These are phyloP conservation scores for Parastagonospora avenae DNA, from an alignment of 2,329 filamentous ascomycete genomes.

Conservation along the genomic window DNA sequence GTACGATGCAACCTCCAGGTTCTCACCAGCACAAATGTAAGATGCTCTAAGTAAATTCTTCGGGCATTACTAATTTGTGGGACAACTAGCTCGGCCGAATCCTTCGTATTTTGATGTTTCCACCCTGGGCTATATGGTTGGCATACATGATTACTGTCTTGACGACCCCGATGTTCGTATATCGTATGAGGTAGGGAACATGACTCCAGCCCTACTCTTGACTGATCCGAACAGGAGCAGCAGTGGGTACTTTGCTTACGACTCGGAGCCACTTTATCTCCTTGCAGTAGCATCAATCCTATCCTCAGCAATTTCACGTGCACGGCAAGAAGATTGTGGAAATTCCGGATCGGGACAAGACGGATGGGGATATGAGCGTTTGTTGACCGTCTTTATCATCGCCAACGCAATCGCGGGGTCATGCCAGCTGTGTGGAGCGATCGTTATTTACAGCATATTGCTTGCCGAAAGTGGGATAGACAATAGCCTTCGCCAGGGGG, in stretches of 20 bases:
- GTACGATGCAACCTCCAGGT: conserved; percentile 10
- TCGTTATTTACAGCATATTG: conserved; percentile 4
- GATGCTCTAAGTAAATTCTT: conserved; percentile 1
- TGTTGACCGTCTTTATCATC: conserved; percentile 3
- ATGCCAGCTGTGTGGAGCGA: conserved; percentile 3
- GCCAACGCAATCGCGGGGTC: conserved; percentile 1
- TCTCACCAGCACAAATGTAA: not conserved
- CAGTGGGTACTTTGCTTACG: not conserved
- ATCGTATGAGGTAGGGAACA: conserved; percentile 3
- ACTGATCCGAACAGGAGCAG: conserved; percentile 1
- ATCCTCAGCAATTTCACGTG: conserved; percentile 4
- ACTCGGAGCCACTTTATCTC: conserved; percentile 5
- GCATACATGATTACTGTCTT: not conserved
- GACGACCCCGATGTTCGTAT: not conserved
- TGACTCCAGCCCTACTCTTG: not conserved
- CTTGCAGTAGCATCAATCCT: conserved; percentile 5
- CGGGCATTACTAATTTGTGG: conserved; percentile 1
- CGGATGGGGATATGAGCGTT: conserved; percentile 2
- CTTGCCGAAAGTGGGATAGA: conserved; percentile 2
- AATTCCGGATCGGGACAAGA: not conserved
- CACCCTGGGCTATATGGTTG: not conserved
- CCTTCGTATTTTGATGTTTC: conserved; percentile 4
- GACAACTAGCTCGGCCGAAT: not conserved
- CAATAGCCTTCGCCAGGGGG: not conserved
- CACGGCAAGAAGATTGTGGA: conserved; percentile 1